Evolutionary conservation across 2,329 filamentous ascomycete genomes (phyloP), one percentile per base, ranked within the genome.

Genomic region (Raffaelea albimanens): DNA sequence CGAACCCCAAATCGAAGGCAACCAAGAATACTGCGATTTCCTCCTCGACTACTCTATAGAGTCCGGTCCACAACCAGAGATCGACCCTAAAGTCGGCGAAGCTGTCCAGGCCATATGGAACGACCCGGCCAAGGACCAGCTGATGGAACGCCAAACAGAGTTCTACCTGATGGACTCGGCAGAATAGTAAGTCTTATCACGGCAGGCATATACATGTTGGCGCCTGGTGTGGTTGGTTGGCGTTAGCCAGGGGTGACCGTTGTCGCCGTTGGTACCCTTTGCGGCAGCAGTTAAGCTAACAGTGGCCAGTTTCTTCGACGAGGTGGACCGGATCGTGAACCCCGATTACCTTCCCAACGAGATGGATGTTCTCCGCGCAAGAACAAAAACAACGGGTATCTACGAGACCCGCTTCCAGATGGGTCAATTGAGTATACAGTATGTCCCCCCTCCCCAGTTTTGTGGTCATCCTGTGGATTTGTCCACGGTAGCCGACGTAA

Each of bases 81-180:
- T 98, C 51, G 87, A 96, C 59, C 68, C 78, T 44, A 82, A 83
- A 61, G 83, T 97, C 21, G 89, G 87, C 53, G 75, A 83, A 49
- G 93, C 93, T 16, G 82, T 97, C 34, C 80, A 84, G 55, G 83
- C 87, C 46, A 71, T 98, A 62, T 98, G 93, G 93, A 83, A 83
- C 57, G 93, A 98, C 61, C 83, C 87, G 8, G 85, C 84, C 56
- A 87, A 87, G 58, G 80, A 86, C 47, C 80, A 78, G 56, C 77
- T 96, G 34, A 83, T 97, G 75, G 87, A 95, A 60, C 87, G 93
- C 62, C 87, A 95, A 63, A 95, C 89, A 62, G 91, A 98, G 67
- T 98, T 98, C 65, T 98, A 98, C 63, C 72, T 98, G 50, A 98
- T 98, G 93, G 93, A 98, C 66, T 98, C 93, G 21, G 93, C 93